Evolutionary conservation across 768 basidiomycete genomes (phyloP).

Genomic region (Pluteus cervinus): DNA sequence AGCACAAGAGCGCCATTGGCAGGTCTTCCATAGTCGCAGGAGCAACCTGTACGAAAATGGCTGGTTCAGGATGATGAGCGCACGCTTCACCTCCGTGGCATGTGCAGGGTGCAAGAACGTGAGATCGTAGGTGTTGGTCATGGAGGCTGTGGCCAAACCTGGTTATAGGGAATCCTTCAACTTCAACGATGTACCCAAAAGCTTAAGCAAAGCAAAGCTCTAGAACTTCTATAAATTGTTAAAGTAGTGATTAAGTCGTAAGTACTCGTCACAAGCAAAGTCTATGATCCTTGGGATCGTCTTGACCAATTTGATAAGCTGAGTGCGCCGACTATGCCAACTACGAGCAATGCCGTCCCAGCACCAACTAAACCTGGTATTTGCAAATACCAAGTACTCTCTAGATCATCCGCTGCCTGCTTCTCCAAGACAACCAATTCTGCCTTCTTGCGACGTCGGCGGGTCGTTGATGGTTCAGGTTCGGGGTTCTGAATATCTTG

Average conservation of each 20-base stretch:
- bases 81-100: constrained; percentile 26
- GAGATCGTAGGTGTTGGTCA: constrained; percentile 32
- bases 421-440: constrained; percentile 41
- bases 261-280: background rate
- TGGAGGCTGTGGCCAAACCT: constrained; percentile 3
- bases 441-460: constrained; percentile 52
- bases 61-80: constrained; percentile 87
- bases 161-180: constrained; percentile 4
- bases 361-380: constrained; percentile 77
- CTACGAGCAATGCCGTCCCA: constrained; percentile 76
- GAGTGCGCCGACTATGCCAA: constrained; percentile 72
- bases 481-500: constrained; percentile 30
- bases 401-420: constrained; percentile 50
- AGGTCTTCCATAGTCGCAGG: constrained; percentile 48
- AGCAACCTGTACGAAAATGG: constrained; percentile 68
- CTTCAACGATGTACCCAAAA: constrained; percentile 5
- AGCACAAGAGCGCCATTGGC: constrained; percentile 61
- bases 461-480: constrained; percentile 29
- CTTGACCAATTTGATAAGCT: constrained; percentile 69
- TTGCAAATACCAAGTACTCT: constrained; percentile 75
- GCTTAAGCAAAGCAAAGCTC: background rate
- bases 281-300: constrained; percentile 56
- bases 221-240: background rate
- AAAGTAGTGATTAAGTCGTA: constrained; percentile 3
- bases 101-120: constrained; percentile 27